Conservation (phyloP, 2,329 filamentous ascomycete species). For the Rugonectria rugulosa region DNA sequence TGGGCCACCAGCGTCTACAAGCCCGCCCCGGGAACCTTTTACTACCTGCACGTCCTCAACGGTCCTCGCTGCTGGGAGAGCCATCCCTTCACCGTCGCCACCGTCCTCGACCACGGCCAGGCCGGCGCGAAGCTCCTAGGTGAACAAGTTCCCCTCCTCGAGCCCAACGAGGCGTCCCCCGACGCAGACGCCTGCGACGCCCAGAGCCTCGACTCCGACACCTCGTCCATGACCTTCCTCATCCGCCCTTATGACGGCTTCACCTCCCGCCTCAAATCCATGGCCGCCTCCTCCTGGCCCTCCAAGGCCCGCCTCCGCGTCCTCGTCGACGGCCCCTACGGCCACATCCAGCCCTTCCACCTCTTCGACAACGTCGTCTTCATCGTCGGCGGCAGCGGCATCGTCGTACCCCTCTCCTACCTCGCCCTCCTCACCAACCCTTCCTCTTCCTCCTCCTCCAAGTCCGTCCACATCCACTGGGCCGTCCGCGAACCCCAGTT, state of each 20-base stretch:
- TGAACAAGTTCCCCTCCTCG: conserved; percentile 46
- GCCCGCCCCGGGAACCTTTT: conserved; percentile 52
- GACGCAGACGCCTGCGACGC: background rate
- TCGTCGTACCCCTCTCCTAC: conserved; percentile 53
- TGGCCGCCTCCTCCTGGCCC: conserved; percentile 37
- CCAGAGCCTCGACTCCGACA: background rate
- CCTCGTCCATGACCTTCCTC: conserved; percentile 49
- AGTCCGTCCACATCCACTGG: conserved; percentile 50
- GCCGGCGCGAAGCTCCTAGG: conserved; percentile 29
- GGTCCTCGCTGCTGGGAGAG: conserved; percentile 55
- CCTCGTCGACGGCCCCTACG: conserved; percentile 56
- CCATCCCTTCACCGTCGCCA: conserved; percentile 58
- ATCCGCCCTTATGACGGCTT: conserved; percentile 56
- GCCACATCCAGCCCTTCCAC: conserved; percentile 48
- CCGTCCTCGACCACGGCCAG: conserved; percentile 29
- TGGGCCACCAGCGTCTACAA: conserved; percentile 43
- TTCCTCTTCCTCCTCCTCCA: conserved; percentile 9
- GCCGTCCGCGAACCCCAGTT: conserved; percentile 51
- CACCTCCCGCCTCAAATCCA: conserved; percentile 47
- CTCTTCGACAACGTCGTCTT: conserved; percentile 51
- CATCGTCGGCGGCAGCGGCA: conserved; percentile 54
- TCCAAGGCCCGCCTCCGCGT: conserved; percentile 42
- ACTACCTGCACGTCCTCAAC: conserved; percentile 54
- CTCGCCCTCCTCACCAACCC: conserved; percentile 38
- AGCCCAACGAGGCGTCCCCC: conserved; percentile 9